A percentile compares a stretch with the other conserved stretches of the same genome.
These are phyloP conservation scores for Ophiostoma montium DNA, from an alignment of 2,329 filamentous ascomycete species.

Conservation along the genomic window DNA sequence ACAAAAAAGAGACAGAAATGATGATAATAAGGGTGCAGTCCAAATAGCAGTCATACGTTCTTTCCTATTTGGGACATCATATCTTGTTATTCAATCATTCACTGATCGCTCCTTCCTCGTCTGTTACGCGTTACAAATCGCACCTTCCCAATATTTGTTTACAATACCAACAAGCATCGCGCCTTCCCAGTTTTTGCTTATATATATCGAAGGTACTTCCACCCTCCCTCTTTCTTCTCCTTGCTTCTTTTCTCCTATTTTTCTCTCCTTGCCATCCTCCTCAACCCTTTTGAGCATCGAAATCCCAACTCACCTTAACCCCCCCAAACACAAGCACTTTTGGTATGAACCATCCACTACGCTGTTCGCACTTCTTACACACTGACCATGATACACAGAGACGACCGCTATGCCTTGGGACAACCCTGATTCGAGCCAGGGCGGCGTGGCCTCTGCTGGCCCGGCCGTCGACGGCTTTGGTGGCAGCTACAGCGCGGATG, in stretches of 20 bases:
- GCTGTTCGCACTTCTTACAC: no score
- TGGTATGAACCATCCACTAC: background rate
- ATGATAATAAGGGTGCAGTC: background rate
- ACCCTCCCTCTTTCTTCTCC: background rate
- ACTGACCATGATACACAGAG: background rate
- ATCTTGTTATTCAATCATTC: slow-evolving; percentile 55
- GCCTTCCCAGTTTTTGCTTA: background rate
- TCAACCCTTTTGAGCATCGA: background rate
- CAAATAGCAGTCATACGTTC: background rate
- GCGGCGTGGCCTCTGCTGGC: background rate
- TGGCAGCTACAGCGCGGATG: background rate
- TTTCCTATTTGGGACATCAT: slow-evolving; percentile 25
- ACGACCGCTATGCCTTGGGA: slow-evolving; percentile 49
- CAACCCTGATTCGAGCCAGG: slow-evolving; percentile 21
- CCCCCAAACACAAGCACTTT: background rate
- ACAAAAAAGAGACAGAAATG: no score
- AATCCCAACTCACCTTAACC: background rate
- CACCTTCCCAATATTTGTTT: background rate
- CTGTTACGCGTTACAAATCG: slow-evolving; percentile 16
- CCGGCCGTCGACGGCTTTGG: background rate
- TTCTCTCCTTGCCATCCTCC: background rate
- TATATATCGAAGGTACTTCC: no score
- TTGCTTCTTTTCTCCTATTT: background rate
- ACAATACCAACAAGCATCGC: no score
- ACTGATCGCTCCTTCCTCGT: slow-evolving; percentile 29